Base-by-base conservation (phyloP, 2,329 filamentous ascomycete genomes). In the Byssochlamys sp. region DNA sequence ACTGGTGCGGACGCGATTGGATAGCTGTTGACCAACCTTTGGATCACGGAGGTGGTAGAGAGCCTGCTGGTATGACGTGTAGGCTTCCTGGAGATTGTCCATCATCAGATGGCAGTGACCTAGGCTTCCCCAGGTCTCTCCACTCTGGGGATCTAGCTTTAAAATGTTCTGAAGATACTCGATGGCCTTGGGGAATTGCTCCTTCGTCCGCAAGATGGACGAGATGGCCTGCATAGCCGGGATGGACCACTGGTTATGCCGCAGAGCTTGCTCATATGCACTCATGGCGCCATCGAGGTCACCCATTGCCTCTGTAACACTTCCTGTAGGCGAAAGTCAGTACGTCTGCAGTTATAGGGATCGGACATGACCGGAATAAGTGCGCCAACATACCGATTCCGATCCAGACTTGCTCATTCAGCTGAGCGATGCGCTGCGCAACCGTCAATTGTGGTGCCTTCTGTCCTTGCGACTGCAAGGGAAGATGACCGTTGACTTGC, bases 61-160 rank as follows among this genome's bases (percentile, higher is more conserved):
- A 4, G 94, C 94, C 71, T 95, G 90, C 72, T 99, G 94, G 71
- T 99, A 99, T 0, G 94, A 91, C 31, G 90, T 89, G 69, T 99
- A 99, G 0, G 94, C 94, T 70, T 97, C 91, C 75, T 97, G 94
- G 33, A 97, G 77, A 68, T 96, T 92, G 69, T 99, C 94, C 84
- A 96, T 95, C 94, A 99, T 99, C 27, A 99, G 80, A 71, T 92
- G 95, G 76, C 94, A 97, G 73, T 97, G 94, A n/a, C 94, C 90
- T 92, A 65, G 80, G 70, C 91, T 96, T 53, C 92, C 92, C 94
- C 92, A 97, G 51, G 94, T 91, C 73, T 97, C 94, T 59, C 94
- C 94, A 70, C 95, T 96, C 64, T 85, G 87, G 35, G 80, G 83
- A 63, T 99, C 94, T 27, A 97, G 80, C 75, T 96, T 95, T 56